These are phyloP conservation scores for Chrysoporthe deuterocubensis DNA, from an alignment of 2,329 filamentous ascomycete genomes.

Conservation along the genomic window DNA sequence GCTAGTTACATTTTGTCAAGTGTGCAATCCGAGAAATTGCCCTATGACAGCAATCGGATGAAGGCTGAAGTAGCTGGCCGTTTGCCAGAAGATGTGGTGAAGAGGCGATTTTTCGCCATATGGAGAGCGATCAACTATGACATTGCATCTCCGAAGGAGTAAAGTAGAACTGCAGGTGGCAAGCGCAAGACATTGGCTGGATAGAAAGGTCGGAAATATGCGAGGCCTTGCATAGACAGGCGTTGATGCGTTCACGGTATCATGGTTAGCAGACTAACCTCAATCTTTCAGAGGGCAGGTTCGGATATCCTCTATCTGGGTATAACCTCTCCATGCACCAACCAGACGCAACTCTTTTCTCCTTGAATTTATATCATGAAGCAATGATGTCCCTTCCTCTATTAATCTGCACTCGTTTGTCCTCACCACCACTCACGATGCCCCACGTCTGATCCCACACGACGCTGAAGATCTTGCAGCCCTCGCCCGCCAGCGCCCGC, in stretches of 20 bases:
- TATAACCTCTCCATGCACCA: conserved; percentile 28
- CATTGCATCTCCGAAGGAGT: neutral
- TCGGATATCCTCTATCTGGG: conserved; percentile 29
- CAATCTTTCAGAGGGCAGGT: conserved; percentile 5
- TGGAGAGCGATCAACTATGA: conserved; percentile 31
- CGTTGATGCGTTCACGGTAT: conserved; percentile 14
- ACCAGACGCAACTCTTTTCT: conserved; percentile 14
- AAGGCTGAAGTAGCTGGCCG: conserved; percentile 47
- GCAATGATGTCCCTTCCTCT: conserved; percentile 59
- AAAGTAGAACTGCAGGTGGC: neutral
- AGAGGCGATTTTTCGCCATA: conserved; percentile 37
- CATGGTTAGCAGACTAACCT: conserved; percentile 14
- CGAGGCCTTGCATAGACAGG: neutral
- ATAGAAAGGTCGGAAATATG: neutral
- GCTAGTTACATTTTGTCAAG: conserved; percentile 62
- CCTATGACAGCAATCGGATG: conserved; percentile 52
- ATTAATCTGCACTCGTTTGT: conserved; percentile 94
- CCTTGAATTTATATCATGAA: conserved; percentile 33
- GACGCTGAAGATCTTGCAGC: conserved; percentile 87
- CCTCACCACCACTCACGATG: conserved; percentile 89
- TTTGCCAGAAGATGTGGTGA: conserved; percentile 35
- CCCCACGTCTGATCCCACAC: conserved; percentile 85
- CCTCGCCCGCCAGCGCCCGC: conserved; percentile 73
- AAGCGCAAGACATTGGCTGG: neutral
- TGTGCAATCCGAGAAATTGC: conserved; percentile 54